A percentile compares a stretch with the other conserved stretches of the same genome.
phyloP scores from a whole-genome alignment of 2,329 filamentous ascomycete genomes.

The Seiridium cupressi region DNA sequence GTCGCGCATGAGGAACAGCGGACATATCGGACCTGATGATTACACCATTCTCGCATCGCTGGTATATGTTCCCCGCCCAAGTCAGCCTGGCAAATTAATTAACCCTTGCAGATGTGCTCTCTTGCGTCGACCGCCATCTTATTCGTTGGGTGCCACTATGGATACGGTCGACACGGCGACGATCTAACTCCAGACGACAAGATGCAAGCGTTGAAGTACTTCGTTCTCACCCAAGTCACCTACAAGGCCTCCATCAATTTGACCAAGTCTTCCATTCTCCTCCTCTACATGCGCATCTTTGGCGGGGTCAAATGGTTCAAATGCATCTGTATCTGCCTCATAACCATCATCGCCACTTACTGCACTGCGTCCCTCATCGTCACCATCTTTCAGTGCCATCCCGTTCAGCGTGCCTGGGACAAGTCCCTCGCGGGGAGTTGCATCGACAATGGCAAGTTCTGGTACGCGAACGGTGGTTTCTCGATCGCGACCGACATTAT shows the following conservation, averaged over 20 bases:
- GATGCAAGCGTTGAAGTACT: slow-evolving; percentile 25
- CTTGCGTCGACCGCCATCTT: slow-evolving; percentile 21
- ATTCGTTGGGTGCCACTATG: slow-evolving; percentile 24
- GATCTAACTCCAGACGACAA: slow-evolving; percentile 16
- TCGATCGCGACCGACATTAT: slow-evolving; percentile 39
- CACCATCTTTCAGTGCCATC: slow-evolving; percentile 30
- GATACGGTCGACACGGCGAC: slow-evolving; percentile 25
- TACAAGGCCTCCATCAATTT: slow-evolving; percentile 32
- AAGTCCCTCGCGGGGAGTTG: slow-evolving; percentile 25
- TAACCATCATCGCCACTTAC: slow-evolving; percentile 21
- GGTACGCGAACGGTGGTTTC: slow-evolving; percentile 40
- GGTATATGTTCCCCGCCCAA: slow-evolving; percentile 8
- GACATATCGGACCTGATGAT: slow-evolving; percentile 23
- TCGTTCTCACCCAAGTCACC: slow-evolving; percentile 29
- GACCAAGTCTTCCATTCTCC: slow-evolving; percentile 29
- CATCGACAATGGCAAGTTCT: slow-evolving; percentile 35
- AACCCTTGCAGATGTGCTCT: slow-evolving; percentile 18
- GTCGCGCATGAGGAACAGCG: slow-evolving; percentile 21
- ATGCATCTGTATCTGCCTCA: slow-evolving; percentile 21
- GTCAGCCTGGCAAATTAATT: neutral
- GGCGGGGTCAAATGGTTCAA: slow-evolving; percentile 25
- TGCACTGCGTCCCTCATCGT: slow-evolving; percentile 23
- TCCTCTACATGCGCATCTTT: slow-evolving; percentile 32
- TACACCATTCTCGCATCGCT: slow-evolving; percentile 24
- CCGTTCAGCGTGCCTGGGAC: slow-evolving; percentile 26